Evolutionary conservation across 2,329 filamentous ascomycete species (phyloP).

Genomic region (Chalara sp.): DNA sequence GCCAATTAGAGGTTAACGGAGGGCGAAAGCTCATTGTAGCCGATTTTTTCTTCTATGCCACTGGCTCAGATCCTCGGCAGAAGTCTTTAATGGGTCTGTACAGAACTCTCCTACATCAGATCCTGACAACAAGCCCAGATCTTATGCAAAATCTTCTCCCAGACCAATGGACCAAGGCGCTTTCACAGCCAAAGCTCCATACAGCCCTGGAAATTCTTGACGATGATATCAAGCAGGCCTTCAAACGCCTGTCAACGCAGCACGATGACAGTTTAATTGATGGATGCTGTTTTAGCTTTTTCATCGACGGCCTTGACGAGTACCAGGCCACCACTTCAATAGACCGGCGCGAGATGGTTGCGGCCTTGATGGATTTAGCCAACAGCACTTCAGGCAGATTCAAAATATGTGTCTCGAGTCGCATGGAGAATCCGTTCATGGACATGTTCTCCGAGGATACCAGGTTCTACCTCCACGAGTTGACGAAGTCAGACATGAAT

Average conservation of each 20-base stretch:
- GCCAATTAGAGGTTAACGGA: too few relatives aligned
- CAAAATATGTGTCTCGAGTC: background rate
- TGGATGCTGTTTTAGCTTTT: background rate
- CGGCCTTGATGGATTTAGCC: background rate
- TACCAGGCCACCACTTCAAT: background rate
- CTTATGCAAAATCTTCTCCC: background rate
- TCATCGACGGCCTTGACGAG: too few relatives aligned
- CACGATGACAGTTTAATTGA: background rate
- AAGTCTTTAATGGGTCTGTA: background rate
- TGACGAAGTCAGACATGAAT: background rate
- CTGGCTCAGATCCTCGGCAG: background rate
- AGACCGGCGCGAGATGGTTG: background rate
- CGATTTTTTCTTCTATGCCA: background rate
- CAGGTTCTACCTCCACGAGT: background rate
- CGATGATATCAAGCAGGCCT: background rate
- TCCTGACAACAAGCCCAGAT: background rate
- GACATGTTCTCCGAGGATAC: background rate
- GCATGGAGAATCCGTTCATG: background rate
- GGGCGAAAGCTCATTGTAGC: too few relatives aligned
- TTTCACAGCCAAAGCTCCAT: background rate
- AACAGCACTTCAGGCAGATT: background rate
- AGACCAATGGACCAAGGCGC: background rate
- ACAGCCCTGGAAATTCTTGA: background rate
- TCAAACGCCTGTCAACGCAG: background rate
- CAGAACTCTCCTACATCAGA: background rate